Evolutionary conservation across 306 rosid species (phyloP).

Genomic region (Pueraria montana): DNA sequence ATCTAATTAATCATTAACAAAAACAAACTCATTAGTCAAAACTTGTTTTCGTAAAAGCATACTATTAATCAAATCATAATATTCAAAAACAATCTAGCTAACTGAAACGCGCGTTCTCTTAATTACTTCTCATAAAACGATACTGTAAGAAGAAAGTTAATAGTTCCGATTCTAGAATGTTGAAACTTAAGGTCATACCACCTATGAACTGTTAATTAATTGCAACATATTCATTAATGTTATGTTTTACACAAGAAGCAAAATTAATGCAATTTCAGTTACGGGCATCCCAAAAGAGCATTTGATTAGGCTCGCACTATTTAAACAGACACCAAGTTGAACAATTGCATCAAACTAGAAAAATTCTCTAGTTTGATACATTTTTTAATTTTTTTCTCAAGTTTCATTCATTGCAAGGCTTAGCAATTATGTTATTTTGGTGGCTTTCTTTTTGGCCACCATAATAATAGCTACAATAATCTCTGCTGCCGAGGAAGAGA

Average conservation of each 20-base stretch:
- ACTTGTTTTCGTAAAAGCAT: too few relatives aligned
- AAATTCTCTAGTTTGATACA: too few relatives aligned
- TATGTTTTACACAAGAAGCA: not conserved
- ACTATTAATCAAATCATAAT: too few relatives aligned
- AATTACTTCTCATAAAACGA: too few relatives aligned
- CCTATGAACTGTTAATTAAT: not conserved
- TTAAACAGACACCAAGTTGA: not conserved
- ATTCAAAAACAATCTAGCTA: too few relatives aligned
- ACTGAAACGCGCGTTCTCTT: too few relatives aligned
- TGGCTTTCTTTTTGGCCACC: not conserved
- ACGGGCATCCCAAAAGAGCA: not conserved
- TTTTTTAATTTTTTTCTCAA: not conserved
- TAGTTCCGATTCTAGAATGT: too few relatives aligned
- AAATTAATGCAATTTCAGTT: not conserved
- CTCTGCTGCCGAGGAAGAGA: not conserved
- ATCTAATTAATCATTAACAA: too few relatives aligned
- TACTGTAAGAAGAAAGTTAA: too few relatives aligned
- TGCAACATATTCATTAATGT: not conserved
- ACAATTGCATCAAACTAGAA: not conserved
- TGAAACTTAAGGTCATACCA: too few relatives aligned
- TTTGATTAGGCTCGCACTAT: not conserved
- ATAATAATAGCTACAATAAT: not conserved
- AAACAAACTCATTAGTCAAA: too few relatives aligned
- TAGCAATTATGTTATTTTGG: not conserved
- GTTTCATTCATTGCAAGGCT: slow-evolving; percentile 16